Evolutionary conservation across 2,329 filamentous ascomycete genomes (phyloP), one percentile per base, ranked within the genome.

Genomic region (Hypoxylon sp.): DNA sequence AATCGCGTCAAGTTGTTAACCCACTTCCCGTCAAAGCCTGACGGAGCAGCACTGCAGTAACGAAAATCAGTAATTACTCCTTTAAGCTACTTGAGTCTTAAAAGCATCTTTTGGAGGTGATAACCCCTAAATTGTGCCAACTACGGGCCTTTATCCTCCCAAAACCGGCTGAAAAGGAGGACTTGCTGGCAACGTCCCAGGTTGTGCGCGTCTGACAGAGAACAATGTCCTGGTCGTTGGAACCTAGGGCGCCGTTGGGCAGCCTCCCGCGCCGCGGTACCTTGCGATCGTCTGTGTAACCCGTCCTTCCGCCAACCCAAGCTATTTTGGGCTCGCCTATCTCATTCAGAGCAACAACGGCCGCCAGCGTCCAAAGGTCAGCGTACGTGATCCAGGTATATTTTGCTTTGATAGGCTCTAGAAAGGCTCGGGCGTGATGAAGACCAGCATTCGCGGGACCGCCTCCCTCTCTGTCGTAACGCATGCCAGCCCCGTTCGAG

Each of bases 181-280:
- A 26, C 24, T 26, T 4, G 7, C 24, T 76, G 73, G 67, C 91
- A 95, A 69, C 94, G 91, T 59, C 93, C 94, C 19, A 97, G 86
- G 61, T 91, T 91, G 81, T 97, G 93, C 47, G 91, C 93, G 69
- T 93, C 93, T 20, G 85, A 86, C 58, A 98, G 86, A 30, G 94
- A 41, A 97, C 94, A 77, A 97, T 97, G 81, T 97, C 94, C 74
- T 90, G 91, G 81, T 98, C 94, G 79, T 93, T 89, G 85, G 97
- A 98, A 69, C 94, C 94, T 94, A 97, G 88, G 71, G 87, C 79
- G 53, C 87, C 94, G 77, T 98, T 93, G 65, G 93, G 91, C 19
- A 93, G 85, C 2, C 76, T 59, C 0, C 87, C 87, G 0, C 84
- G 80, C 0, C 87, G 86, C 1, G 86, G 85, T 8, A 88, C 74